phyloP scores from a whole-genome alignment of 1,139 yeast genomes.

The Diutina pseudorugosa region DNA sequence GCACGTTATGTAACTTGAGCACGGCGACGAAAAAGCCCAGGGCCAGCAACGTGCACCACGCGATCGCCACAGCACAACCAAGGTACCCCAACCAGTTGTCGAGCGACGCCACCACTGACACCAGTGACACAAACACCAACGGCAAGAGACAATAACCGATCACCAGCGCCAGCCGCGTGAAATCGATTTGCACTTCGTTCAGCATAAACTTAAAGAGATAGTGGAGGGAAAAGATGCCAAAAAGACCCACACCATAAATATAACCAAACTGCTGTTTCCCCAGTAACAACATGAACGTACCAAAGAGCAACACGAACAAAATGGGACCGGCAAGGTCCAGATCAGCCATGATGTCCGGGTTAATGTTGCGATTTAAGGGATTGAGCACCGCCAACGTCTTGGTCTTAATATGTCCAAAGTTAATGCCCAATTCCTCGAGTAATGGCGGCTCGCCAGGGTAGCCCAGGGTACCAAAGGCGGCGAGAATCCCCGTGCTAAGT shows the following conservation, averaged over 20 bases:
- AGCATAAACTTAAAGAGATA: conserved; percentile 82
- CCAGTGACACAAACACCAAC: conserved; percentile 63
- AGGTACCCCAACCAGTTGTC: conserved; percentile 69
- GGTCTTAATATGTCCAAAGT: conserved; percentile 73
- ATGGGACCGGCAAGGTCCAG: conserved; percentile 95
- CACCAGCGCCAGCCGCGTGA: conserved; percentile 75
- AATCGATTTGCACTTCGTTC: conserved; percentile 42
- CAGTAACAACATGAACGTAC: conserved; percentile 66
- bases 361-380: conserved; percentile 49
- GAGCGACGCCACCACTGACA: conserved; percentile 58
- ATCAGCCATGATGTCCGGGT: conserved; percentile 75
- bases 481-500: conserved; percentile 65
- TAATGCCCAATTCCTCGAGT: conserved; percentile 86
- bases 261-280: conserved; percentile 97
- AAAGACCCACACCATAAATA: conserved; percentile 88
- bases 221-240: conserved; percentile 82
- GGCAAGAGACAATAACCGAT: conserved; percentile 92
- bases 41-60: conserved; percentile 91
- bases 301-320: conserved; percentile 77
- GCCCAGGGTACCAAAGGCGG: conserved; percentile 90
- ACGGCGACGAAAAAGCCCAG: conserved; percentile 89
- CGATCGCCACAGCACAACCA: conserved; percentile 57
- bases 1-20: conserved; percentile 70
- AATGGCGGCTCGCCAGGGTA: conserved; percentile 91
- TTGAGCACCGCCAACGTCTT: conserved; percentile 83